phyloP scores from a whole-genome alignment of 2,329 filamentous ascomycete genomes.

The Aspergillus versicolor region DNA sequence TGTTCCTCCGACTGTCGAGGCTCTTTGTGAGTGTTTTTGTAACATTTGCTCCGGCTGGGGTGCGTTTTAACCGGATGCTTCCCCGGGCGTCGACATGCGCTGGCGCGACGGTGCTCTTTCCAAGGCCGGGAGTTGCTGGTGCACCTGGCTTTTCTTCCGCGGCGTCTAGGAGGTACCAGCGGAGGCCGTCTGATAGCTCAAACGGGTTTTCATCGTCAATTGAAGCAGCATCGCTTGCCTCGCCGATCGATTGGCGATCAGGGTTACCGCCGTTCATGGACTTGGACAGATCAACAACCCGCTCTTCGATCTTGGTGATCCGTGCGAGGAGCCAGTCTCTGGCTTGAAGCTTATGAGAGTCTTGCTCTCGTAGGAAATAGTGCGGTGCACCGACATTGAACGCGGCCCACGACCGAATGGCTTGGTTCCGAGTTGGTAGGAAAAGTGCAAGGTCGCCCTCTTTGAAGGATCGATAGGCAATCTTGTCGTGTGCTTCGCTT shows the following conservation, averaged over 20 bases:
- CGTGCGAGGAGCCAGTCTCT: slow-evolving; percentile 96
- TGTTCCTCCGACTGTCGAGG: slow-evolving; percentile 86
- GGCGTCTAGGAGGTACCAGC: slow-evolving; percentile 96
- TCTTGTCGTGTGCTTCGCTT: slow-evolving; percentile 89
- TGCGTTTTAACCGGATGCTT: slow-evolving; percentile 52
- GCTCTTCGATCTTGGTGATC: slow-evolving; percentile 86
- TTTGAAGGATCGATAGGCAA: slow-evolving; percentile 93
- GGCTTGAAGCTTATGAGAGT: slow-evolving; percentile 76
- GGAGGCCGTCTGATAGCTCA: slow-evolving; percentile 87
- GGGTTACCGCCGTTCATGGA: slow-evolving; percentile 60
- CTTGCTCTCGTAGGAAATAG: slow-evolving; percentile 93
- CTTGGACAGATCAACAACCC: slow-evolving; percentile 87
- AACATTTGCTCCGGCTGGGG: slow-evolving; percentile 66
- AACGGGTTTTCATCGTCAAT: slow-evolving; percentile 94
- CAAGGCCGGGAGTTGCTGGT: slow-evolving; percentile 86
- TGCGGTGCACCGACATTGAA: slow-evolving; percentile 98
- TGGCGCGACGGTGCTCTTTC: slow-evolving; percentile 86
- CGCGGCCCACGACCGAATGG: slow-evolving; percentile 92
- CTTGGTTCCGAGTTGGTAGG: slow-evolving; percentile 89
- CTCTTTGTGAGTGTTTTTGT: slow-evolving; percentile 81
- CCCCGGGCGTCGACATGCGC: slow-evolving; percentile 85
- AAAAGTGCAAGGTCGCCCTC: slow-evolving; percentile 94
- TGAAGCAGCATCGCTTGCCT: slow-evolving; percentile 56
- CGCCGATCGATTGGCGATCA: slow-evolving; percentile 51
- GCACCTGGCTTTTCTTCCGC: slow-evolving; percentile 88